A percentile compares a stretch with the other conserved stretches of the same genome.
These are phyloP conservation scores for Ophiostoma piceae DNA, from an alignment of 2,329 filamentous ascomycete genomes.

Conservation along the genomic window DNA sequence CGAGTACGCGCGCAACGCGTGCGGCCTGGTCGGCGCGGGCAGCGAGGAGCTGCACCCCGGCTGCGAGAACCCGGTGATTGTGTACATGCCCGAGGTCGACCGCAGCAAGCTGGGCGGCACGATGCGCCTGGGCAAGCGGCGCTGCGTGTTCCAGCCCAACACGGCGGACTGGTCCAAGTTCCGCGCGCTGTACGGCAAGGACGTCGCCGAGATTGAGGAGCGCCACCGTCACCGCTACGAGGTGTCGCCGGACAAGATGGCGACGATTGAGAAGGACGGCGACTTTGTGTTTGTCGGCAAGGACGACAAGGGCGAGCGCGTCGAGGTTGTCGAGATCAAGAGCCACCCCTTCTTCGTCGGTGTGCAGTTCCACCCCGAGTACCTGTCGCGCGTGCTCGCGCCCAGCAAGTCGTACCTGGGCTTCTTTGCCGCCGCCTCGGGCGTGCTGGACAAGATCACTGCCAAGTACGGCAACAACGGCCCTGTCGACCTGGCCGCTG, in stretches of 20 bases:
- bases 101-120: conserved; percentile 66
- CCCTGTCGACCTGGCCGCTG: background rate
- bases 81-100: conserved; percentile 79
- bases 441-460: conserved; percentile 50
- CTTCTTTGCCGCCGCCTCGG: conserved; percentile 73
- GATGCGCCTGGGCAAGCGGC: conserved; percentile 69
- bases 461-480: conserved; percentile 29
- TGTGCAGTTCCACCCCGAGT: conserved; percentile 88
- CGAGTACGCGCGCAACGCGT: conserved; percentile 75
- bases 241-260: conserved; percentile 67
- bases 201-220: conserved; percentile 50
- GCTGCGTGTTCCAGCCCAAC: conserved; percentile 63
- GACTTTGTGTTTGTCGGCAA: conserved; percentile 65
- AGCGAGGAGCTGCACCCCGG: conserved; percentile 52
- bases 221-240: conserved; percentile 77
- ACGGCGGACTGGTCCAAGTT: conserved; percentile 65
- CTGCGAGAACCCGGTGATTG: conserved; percentile 65
- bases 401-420: conserved; percentile 75
- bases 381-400: conserved; percentile 66
- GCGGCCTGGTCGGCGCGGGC: conserved; percentile 53
- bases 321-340: conserved; percentile 72
- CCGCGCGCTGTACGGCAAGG: conserved; percentile 59
- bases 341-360: conserved; percentile 69
- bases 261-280: conserved; percentile 55
- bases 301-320: conserved; percentile 65